Conservation (phyloP, 352 stramenopile species). For the Globisporangium sylvaticum region DNA sequence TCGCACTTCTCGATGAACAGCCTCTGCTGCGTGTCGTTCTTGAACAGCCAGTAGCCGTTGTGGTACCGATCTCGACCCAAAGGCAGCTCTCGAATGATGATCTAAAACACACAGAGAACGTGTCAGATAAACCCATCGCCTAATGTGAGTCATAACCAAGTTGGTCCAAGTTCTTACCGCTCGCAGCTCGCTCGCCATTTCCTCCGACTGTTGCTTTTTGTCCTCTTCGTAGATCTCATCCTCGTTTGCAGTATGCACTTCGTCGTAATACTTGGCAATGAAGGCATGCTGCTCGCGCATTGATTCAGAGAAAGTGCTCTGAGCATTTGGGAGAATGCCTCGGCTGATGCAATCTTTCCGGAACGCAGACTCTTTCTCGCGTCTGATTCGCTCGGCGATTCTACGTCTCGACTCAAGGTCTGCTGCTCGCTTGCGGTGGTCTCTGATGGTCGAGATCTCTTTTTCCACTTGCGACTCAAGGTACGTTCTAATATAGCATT, state of each 20-base stretch:
- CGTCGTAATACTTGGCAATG: slow-evolving; percentile 63
- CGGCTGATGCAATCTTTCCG: slow-evolving; percentile 51
- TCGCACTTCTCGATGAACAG: slow-evolving; percentile 71
- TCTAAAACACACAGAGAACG: slow-evolving; percentile 11
- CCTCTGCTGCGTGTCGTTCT: slow-evolving; percentile 49
- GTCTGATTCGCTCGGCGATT: slow-evolving; percentile 39
- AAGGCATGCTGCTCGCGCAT: slow-evolving; percentile 62
- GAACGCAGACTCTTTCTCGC: slow-evolving; percentile 59
- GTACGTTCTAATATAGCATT: slow-evolving; percentile 27
- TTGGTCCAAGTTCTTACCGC: slow-evolving; percentile 20
- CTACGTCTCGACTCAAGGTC: slow-evolving; percentile 56
- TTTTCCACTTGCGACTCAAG: slow-evolving; percentile 59
- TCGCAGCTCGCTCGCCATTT: slow-evolving; percentile 35
- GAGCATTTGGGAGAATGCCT: slow-evolving; percentile 64
- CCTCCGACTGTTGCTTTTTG: slow-evolving; percentile 37
- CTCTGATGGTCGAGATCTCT: slow-evolving; percentile 46
- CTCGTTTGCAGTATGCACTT: slow-evolving; percentile 47
- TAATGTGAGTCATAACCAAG: background rate
- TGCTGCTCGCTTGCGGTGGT: slow-evolving; percentile 44
- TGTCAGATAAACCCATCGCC: background rate
- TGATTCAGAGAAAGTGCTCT: slow-evolving; percentile 57
- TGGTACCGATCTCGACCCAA: slow-evolving; percentile 72
- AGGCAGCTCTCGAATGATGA: slow-evolving; percentile 66
- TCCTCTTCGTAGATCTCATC: slow-evolving; percentile 49
- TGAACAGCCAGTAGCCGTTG: slow-evolving; percentile 80